A percentile compares a stretch with the other conserved stretches of the same genome.
Evolutionary conservation across 805 yeast genomes (phyloP).

Genomic region (Nakazawaea sp.): DNA sequence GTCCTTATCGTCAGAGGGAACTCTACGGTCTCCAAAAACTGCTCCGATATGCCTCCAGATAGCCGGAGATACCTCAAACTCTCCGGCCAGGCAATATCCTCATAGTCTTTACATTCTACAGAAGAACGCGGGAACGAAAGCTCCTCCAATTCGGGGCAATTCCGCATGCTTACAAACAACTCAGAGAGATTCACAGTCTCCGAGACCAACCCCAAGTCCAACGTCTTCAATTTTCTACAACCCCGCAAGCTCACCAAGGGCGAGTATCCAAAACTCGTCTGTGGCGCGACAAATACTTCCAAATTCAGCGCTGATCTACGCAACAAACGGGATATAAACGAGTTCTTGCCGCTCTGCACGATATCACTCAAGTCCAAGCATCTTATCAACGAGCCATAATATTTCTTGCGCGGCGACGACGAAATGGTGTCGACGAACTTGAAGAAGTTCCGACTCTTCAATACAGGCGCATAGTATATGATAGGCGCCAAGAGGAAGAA

Average conservation of each 20-base stretch:
- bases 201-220: constrained; percentile 81
- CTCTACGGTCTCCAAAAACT: constrained; percentile 59
- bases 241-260: constrained; percentile 77
- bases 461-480: constrained; percentile 56
- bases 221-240: constrained; percentile 54
- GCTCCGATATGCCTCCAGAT: constrained; percentile 86
- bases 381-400: constrained; percentile 52
- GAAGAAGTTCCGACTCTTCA: constrained; percentile 62
- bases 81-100: constrained; percentile 68
- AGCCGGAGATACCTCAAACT: constrained; percentile 63
- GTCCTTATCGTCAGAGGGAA: constrained; percentile 69
- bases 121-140: constrained; percentile 88
- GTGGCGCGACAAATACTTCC: constrained; percentile 79
- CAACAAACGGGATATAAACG: constrained; percentile 75
- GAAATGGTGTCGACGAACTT: constrained; percentile 67
- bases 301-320: constrained; percentile 67
- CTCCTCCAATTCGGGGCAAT: constrained; percentile 56
- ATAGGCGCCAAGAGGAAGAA: constrained; percentile 55
- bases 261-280: constrained; percentile 87
- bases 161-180: constrained; percentile 66
- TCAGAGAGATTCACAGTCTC: constrained; percentile 84
- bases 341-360: constrained; percentile 87
- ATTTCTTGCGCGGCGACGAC: constrained; percentile 34
- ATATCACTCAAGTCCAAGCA: constrained; percentile 70
- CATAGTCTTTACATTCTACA: constrained; percentile 55